Conservation (phyloP, 2,329 filamentous ascomycete species). For the Pestalotiopsis sp. region DNA sequence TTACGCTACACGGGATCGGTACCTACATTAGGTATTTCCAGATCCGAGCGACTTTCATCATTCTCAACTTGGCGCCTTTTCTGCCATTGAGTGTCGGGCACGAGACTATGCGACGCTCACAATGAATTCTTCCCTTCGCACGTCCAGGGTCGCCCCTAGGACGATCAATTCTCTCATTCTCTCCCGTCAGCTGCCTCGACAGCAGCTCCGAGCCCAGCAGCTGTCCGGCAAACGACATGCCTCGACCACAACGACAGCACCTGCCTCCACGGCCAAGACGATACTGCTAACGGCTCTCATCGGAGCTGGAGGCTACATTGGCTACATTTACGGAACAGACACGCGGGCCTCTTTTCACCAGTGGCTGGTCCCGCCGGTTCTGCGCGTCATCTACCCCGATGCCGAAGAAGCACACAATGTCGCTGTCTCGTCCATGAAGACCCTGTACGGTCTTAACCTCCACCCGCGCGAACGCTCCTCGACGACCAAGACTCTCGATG, state of each 20-base stretch:
- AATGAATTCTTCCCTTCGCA: slow-evolving; percentile 29
- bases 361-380: slow-evolving; percentile 66
- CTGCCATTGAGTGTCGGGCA: slow-evolving; percentile 32
- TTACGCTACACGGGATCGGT: background rate
- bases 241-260: slow-evolving; percentile 29
- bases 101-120: slow-evolving; percentile 23
- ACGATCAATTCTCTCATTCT: slow-evolving; percentile 4
- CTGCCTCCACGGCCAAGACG: slow-evolving; percentile 37
- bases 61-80: background rate
- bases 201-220: background rate
- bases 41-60: background rate
- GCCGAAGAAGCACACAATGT: slow-evolving; percentile 91
- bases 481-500: slow-evolving; percentile 29
- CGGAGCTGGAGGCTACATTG: slow-evolving; percentile 45
- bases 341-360: slow-evolving; percentile 72
- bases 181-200: background rate
- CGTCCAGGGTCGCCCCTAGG: slow-evolving; percentile 17
- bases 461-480: slow-evolving; percentile 77
- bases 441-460: slow-evolving; percentile 73
- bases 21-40: background rate
- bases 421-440: slow-evolving; percentile 72
- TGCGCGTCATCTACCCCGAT: slow-evolving; percentile 71
- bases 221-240: slow-evolving; percentile 27
- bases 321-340: slow-evolving; percentile 74
- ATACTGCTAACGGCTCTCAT: slow-evolving; percentile 44